A percentile compares a stretch with the other conserved stretches of the same genome.
Evolutionary conservation across 1,284 basidiomycete genomes (phyloP).

Genomic region (Marasmius fiardii): DNA sequence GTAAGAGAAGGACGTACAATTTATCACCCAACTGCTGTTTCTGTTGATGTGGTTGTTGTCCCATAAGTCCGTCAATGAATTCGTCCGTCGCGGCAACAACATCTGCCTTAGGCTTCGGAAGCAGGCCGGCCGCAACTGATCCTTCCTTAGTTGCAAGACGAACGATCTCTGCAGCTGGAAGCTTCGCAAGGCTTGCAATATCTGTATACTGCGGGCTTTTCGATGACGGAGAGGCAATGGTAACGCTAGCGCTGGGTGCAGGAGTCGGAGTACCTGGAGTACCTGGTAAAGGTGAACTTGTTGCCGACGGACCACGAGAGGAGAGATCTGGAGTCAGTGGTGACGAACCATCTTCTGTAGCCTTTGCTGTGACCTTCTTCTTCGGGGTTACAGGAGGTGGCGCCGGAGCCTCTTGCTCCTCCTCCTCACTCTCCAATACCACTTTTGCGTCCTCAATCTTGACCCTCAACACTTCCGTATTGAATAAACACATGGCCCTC

Average conservation of each 20-base stretch:
- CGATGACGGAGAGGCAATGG: not conserved
- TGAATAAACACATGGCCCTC: slow-evolving; percentile 87
- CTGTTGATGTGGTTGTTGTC: slow-evolving; percentile 61
- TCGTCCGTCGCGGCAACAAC: slow-evolving; percentile 71
- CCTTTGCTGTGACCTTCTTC: slow-evolving; percentile 43
- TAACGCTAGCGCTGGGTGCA: slow-evolving; percentile 14
- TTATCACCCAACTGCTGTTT: slow-evolving; percentile 84
- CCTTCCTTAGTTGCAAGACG: slow-evolving; percentile 52
- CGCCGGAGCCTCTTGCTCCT: slow-evolving; percentile 36
- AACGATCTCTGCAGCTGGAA: slow-evolving; percentile 72
- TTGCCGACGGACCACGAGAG: slow-evolving; percentile 66
- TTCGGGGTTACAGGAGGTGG: slow-evolving; percentile 37
- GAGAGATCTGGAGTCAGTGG: slow-evolving; percentile 72
- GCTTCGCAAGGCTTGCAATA: slow-evolving; percentile 54
- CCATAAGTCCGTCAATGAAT: slow-evolving; percentile 70
- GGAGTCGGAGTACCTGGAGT: slow-evolving; percentile 48
- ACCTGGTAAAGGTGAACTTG: slow-evolving; percentile 61
- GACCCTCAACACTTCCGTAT: slow-evolving; percentile 69
- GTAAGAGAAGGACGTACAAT: slow-evolving; percentile 43
- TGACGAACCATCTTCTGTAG: slow-evolving; percentile 37
- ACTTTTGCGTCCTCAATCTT: slow-evolving; percentile 83
- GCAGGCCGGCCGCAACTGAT: slow-evolving; percentile 48
- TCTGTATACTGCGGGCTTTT: slow-evolving; percentile 36
- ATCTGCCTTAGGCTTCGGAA: slow-evolving; percentile 68
- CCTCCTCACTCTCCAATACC: slow-evolving; percentile 70